Conservation (phyloP, 805 yeast genomes). For the Metschnikowia continentalis region DNA sequence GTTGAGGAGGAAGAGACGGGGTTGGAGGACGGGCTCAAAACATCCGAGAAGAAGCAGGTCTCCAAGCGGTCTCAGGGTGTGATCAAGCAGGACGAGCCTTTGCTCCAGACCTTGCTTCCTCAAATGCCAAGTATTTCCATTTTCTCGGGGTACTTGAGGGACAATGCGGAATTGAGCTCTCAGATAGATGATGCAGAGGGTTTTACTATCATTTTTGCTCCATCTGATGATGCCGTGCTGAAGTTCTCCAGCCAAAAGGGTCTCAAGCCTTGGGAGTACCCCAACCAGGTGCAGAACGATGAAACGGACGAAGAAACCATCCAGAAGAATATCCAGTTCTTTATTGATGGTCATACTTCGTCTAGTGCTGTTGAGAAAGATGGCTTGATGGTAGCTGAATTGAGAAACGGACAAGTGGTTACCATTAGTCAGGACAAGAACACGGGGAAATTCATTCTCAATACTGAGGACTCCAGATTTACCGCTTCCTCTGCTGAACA, state of each 20-base stretch:
- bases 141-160: constrained; percentile 69
- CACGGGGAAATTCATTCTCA: constrained; percentile 1
- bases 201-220: constrained; percentile 60
- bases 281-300: constrained; percentile 42
- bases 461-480: constrained; percentile 18
- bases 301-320: constrained; percentile 36
- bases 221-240: constrained; percentile 53
- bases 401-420: constrained; percentile 8
- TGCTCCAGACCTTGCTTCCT: constrained; percentile 37
- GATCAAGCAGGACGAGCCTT: constrained; percentile 9
- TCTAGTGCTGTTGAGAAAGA: constrained; percentile 2
- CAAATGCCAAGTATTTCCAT: constrained; percentile 44
- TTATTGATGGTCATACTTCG: constrained; percentile 57
- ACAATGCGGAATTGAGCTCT: constrained; percentile 45
- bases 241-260: constrained; percentile 38
- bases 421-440: constrained; percentile 1
- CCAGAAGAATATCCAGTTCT: constrained; percentile 49
- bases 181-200: constrained; percentile 45
- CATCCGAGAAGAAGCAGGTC: neutral
- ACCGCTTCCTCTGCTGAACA: constrained; percentile 25
- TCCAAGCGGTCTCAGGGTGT: constrained; percentile 10
- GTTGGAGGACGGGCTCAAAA: neutral
- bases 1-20: constrained; percentile 2
- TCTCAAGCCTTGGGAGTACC: constrained; percentile 84
- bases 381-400: neutral